Base-by-base conservation (phyloP, 768 basidiomycete species). In the Lentinus brumalis region DNA sequence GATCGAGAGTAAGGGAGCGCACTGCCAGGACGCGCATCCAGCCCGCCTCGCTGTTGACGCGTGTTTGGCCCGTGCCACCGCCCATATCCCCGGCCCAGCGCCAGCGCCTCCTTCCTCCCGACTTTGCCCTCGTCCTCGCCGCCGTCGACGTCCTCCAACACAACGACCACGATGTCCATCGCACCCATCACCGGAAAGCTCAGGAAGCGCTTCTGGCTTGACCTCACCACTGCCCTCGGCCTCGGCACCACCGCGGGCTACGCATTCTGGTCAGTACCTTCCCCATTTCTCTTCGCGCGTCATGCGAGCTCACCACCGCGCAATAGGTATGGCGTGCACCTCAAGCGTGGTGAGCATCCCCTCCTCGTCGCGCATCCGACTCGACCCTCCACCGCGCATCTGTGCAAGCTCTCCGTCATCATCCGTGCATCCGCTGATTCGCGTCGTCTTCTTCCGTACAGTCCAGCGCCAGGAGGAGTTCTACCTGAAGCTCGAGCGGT, bases 121-220 rank as follows among this genome's bases (percentile, higher is more conserved):
- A 65, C 66, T 67, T 66, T 42, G 62, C 57, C 66, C 66, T 67
- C 65, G 16, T 61, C 57, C 32, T 61, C 59, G 50, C 63, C 64
- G 44, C 66, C 66, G 57, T 53, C 60, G 67, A 59, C 56, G 56
- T 64, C 55, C 39, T 65, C 64, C 44, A 52, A 59, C 62, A 56
- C 66, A 52, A 61, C 71, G 21, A 61, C 49, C 54, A 52, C 66
- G 61, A 94, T 94, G 91, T 75, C 91, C 71, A 89, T 96, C 73
- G 88, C 92, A 63, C 94, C 94, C 68, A 94, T 96, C 76, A 91
- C 91, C 53, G 94, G 94, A 74, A 94, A 86, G 79, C 90, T 96
- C 78, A 91, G 94, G 79, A 96, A 96, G 78, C 82, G 87, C 69
- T 86, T 96, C 76, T 92, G 92, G 86, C 85, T 93, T 63, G 95